Evolutionary conservation across 306 rosid genomes (phyloP).

Genomic region (Begonia loranthoides): DNA sequence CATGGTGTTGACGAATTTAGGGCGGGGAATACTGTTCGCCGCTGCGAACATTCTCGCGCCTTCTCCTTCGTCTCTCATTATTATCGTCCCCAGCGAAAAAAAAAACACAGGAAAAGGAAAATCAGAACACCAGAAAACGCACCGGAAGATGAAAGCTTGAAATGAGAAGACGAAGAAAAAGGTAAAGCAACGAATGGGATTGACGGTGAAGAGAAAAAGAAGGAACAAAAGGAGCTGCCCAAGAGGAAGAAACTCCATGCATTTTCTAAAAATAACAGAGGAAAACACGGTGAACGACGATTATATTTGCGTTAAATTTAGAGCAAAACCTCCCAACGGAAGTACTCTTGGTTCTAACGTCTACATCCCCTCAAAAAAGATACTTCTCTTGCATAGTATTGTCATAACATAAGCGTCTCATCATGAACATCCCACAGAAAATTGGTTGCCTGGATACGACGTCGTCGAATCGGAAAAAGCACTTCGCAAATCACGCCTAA

Average conservation of each 20-base stretch:
- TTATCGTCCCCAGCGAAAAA: constrained; percentile 3
- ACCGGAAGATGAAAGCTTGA: constrained; percentile 3
- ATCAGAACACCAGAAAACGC: constrained; percentile 3
- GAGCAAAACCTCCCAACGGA: too few species aligned
- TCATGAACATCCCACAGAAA: too few species aligned
- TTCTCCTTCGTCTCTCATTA: neutral
- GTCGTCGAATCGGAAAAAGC: too few species aligned
- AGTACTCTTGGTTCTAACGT: too few species aligned
- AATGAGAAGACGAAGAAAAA: neutral
- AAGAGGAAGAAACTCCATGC: neutral
- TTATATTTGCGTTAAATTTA: too few species aligned
- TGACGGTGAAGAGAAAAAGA: constrained; percentile 2
- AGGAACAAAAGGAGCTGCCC: constrained; percentile 1
- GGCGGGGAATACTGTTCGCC: neutral
- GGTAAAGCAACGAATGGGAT: too few species aligned
- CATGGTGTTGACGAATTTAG: constrained; percentile 13
- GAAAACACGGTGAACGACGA: neutral
- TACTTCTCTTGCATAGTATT: too few species aligned
- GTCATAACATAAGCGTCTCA: too few species aligned
- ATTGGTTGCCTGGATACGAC: too few species aligned
- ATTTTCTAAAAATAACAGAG: constrained; percentile 1
- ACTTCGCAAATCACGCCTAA: too few species aligned
- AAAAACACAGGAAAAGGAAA: neutral
- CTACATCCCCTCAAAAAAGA: too few species aligned
- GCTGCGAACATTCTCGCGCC: neutral